Base-by-base conservation (phyloP, 2,329 filamentous ascomycete species). In the Trichoderma simmonsii region DNA sequence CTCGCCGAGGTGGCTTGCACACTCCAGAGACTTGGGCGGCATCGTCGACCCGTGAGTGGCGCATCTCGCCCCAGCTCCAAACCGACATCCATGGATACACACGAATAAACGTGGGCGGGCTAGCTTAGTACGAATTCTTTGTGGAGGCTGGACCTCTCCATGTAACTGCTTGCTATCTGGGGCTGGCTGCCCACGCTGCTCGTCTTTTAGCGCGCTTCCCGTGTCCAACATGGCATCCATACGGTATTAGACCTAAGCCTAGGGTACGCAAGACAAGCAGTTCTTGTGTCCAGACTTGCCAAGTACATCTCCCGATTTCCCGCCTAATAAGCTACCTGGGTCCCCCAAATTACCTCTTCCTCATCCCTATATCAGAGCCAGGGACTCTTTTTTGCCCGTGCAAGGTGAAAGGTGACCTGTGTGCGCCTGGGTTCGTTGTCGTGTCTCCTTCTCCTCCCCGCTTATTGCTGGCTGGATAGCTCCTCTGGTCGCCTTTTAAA, bases 21-120 rank as follows among this genome's bases (percentile, higher is more conserved):
- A 39, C 62, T 61, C 26, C 64, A 63, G 26, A 28, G 21, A 43
- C 64, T 43, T 63, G 70, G 70, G 70, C 70, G 70, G 70, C 70
- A 69, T 63, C 70, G 63, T 72, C 64, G 70, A 72, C 64, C 70
- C 70, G 70, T 72, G 70, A 68, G 70, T 72, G 70, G 70, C 64
- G 70, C 70, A 68, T 68, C 64, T 68, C 51, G 48, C 70, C 70
- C 70, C 70, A 68, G 63, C 62, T 64, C 60, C 68, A 36, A 62
- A 56, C 64, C 63, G 57, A 60, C 57, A 66, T 60, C 70, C 62
- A 67, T 67, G 63, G 64, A 66, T 39, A 70, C 32, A 63, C 64
- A 72, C 70, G 65, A 72, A 68, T 68, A 68, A 72, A 72, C 70
- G 70, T 72, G 70, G 70, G 63, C 64, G 62, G 66, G 43, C 70